Evolutionary conservation across 352 stramenopile genomes (phyloP).

Genomic region (Phytopythium aichiense): DNA sequence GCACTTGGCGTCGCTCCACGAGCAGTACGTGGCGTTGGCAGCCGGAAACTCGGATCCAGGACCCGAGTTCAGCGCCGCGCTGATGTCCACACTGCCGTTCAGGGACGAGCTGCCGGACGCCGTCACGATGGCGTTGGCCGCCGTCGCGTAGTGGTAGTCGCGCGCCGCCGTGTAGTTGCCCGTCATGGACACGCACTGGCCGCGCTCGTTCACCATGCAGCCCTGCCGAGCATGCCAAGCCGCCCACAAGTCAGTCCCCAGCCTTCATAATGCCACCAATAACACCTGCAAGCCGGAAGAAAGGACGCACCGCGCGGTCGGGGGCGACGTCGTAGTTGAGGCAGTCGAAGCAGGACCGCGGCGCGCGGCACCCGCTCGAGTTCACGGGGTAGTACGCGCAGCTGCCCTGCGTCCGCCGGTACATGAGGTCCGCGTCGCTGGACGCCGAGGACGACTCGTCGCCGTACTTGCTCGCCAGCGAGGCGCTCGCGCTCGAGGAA

Average conservation of each 20-base stretch:
- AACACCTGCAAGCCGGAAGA: neutral
- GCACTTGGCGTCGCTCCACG: slow-evolving; percentile 17
- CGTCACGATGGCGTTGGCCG: slow-evolving; percentile 2
- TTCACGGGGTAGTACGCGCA: slow-evolving; percentile 30
- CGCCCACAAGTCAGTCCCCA: neutral
- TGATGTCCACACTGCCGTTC: neutral
- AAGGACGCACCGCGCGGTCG: slow-evolving; percentile 11
- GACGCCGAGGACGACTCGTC: slow-evolving; percentile 5
- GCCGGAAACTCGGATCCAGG: slow-evolving; percentile 16
- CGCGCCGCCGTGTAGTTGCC: slow-evolving; percentile 22
- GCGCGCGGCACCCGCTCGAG: slow-evolving; percentile 16
- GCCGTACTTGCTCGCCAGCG: neutral
- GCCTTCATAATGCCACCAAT: neutral
- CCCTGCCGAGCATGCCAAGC: slow-evolving; percentile 3
- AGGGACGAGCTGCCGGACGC: slow-evolving; percentile 5
- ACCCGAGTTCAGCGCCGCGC: slow-evolving; percentile 1
- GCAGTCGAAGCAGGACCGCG: slow-evolving; percentile 39
- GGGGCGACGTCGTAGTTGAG: slow-evolving; percentile 21
- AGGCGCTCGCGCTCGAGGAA: neutral
- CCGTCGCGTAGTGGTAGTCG: slow-evolving; percentile 15
- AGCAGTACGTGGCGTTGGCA: slow-evolving; percentile 39
- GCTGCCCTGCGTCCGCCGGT: slow-evolving; percentile 11
- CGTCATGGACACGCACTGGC: slow-evolving; percentile 19
- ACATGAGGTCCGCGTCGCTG: slow-evolving; percentile 9
- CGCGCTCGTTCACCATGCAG: slow-evolving; percentile 24